Conservation (phyloP, 1,284 basidiomycete species). For the Salmacisia buchloeana region DNA sequence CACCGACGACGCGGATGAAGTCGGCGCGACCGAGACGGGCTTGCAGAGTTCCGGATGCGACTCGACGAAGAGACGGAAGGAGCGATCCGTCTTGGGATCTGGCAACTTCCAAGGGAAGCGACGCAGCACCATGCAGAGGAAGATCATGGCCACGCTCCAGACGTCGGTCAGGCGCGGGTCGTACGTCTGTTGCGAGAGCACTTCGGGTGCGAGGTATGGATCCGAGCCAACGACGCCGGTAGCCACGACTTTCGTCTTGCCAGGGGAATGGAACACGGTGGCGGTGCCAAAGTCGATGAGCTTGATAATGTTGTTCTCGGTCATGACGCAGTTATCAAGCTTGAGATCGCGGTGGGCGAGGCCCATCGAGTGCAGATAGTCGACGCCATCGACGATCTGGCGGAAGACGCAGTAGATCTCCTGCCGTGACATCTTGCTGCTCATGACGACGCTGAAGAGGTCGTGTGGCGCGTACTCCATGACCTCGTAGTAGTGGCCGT, state of each 20-base stretch:
- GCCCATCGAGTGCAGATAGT: constrained; percentile 94
- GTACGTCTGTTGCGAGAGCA: constrained; percentile 71
- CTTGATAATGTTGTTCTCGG: constrained; percentile 85
- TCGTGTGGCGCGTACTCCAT: constrained; percentile 99
- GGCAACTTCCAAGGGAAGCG: constrained; percentile 99
- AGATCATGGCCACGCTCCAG: constrained; percentile 97
- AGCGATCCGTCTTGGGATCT: constrained; percentile 84
- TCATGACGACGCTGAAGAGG: constrained; percentile 99
- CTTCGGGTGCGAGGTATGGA: constrained; percentile 96
- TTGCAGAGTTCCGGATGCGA: constrained; percentile 78
- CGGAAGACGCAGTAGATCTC: constrained; percentile 99
- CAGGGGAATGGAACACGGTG: constrained; percentile 97
- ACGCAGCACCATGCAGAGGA: constrained; percentile 96
- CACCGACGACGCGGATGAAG: background rate
- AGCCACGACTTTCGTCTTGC: constrained; percentile 57
- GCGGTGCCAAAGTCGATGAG: constrained; percentile 99
- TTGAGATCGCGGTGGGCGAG: constrained; percentile 98
- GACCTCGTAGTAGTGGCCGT: constrained; percentile 75
- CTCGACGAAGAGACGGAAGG: constrained; percentile 82
- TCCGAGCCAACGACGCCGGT: constrained; percentile 94
- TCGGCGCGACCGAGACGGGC: background rate
- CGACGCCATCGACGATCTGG: constrained; percentile 95
- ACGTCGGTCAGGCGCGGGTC: constrained; percentile 97
- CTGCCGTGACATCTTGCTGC: constrained; percentile 92
- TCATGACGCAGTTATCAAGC: constrained; percentile 99